These are phyloP conservation scores for Diaporthe citriasiana DNA, from an alignment of 2,329 filamentous ascomycete species.

Conservation along the genomic window DNA sequence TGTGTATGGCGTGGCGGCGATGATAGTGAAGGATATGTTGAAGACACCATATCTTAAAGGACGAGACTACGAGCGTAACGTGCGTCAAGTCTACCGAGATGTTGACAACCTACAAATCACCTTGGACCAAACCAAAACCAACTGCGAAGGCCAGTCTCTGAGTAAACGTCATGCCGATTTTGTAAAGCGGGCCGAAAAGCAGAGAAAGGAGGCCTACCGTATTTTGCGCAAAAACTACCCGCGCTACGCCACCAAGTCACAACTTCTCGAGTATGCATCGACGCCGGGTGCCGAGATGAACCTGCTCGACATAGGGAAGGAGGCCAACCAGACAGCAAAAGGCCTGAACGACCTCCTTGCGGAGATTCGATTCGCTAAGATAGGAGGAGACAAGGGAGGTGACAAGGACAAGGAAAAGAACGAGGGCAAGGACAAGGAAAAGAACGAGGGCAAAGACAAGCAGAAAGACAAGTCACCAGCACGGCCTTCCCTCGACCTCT, in stretches of 20 bases:
- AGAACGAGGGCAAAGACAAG: not conserved
- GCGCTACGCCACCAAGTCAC: not conserved
- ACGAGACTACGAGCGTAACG: constrained; percentile 38
- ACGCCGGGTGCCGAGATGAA: constrained; percentile 34
- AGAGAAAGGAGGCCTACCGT: constrained; percentile 12
- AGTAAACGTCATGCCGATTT: constrained; percentile 7
- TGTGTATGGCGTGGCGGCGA: constrained; percentile 27
- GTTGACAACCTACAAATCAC: constrained; percentile 34
- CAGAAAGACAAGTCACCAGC: constrained; percentile 5
- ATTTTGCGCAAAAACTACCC: constrained; percentile 15
- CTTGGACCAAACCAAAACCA: constrained; percentile 34
- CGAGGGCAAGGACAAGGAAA: too few relatives aligned
- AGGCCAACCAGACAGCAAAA: constrained; percentile 35
- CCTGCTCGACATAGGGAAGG: constrained; percentile 36
- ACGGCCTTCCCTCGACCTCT: not conserved
- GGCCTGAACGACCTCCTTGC: constrained; percentile 33
- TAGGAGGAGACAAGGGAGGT: constrained; percentile 19
- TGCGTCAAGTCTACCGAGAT: constrained; percentile 36
- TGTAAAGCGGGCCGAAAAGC: constrained; percentile 22
- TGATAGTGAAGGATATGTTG: constrained; percentile 37
- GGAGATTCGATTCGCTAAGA: constrained; percentile 37
- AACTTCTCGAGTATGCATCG: constrained; percentile 14
- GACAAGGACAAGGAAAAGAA: constrained; percentile 11
- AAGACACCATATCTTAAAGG: constrained; percentile 32
- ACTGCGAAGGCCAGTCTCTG: constrained; percentile 26